Evolutionary conservation across 129 eudicot genomes (phyloP).

Genomic region (Arctium minus): DNA sequence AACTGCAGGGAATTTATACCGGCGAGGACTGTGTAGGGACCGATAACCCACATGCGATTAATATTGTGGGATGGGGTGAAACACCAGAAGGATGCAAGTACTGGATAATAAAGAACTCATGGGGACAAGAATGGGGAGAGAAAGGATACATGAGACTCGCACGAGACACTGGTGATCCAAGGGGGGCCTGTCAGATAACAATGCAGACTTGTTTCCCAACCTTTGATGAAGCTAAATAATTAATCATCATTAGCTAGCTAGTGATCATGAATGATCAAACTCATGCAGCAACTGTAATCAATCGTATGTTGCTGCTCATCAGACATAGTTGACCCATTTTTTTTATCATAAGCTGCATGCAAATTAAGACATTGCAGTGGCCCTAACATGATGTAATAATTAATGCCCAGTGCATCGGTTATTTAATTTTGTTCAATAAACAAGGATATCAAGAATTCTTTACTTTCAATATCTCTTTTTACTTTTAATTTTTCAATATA

Average conservation of each 20-base stretch:
- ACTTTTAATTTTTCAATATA: too few relatives aligned
- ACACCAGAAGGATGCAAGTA: conserved; percentile 53
- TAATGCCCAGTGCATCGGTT: too few relatives aligned
- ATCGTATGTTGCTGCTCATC: too few relatives aligned
- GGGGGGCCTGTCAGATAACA: conserved; percentile 4
- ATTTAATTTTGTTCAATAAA: too few relatives aligned
- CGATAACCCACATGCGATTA: conserved; percentile 56
- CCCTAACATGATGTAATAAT: too few relatives aligned
- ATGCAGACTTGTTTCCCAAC: background rate
- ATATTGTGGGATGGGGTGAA: conserved; percentile 36
- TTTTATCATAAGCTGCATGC: too few relatives aligned
- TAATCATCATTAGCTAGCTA: too few relatives aligned
- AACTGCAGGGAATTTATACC: conserved; percentile 35
- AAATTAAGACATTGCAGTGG: too few relatives aligned
- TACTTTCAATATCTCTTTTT: too few relatives aligned
- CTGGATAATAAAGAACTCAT: conserved; percentile 51
- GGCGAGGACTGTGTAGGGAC: conserved; percentile 41
- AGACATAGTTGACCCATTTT: too few relatives aligned
- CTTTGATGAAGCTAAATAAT: background rate
- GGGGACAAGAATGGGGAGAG: conserved; percentile 35
- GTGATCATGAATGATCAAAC: background rate
- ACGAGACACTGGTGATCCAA: conserved; percentile 13
- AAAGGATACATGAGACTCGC: conserved; percentile 51
- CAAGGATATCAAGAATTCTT: too few relatives aligned
- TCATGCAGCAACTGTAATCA: background rate